A percentile compares a stretch with the other conserved stretches of the same genome.
phyloP scores from a whole-genome alignment of 2,329 filamentous ascomycete genomes.

The Stemphylium beticola region DNA sequence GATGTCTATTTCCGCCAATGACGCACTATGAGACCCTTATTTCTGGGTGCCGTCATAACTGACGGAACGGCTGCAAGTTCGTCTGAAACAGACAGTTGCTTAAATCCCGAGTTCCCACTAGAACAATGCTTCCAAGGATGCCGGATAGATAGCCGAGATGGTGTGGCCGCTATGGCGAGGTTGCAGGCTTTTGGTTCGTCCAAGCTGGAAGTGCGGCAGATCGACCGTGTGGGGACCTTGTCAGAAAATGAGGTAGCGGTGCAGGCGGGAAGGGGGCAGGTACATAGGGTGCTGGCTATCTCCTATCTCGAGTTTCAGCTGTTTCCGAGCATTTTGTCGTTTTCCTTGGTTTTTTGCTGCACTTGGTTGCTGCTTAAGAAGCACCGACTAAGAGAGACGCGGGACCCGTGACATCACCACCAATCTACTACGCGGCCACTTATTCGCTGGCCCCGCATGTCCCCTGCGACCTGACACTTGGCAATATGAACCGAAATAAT shows the following conservation, averaged over 20 bases:
- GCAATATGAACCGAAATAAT: slow-evolving; percentile 13
- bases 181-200: slow-evolving; percentile 11
- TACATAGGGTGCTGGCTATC: slow-evolving; percentile 12
- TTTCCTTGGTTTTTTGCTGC: background rate
- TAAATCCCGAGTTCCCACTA: slow-evolving; percentile 4
- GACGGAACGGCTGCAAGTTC: background rate
- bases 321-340: background rate
- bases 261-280: slow-evolving; percentile 1
- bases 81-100: slow-evolving; percentile 1
- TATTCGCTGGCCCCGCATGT: slow-evolving; percentile 8
- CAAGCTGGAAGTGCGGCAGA: slow-evolving; percentile 15
- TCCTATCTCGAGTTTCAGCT: slow-evolving; percentile 4
- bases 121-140: slow-evolving; percentile 1
- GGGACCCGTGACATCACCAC: slow-evolving; percentile 6
- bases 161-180: slow-evolving; percentile 16
- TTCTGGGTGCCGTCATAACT: background rate
- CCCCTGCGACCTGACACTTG: slow-evolving; percentile 11
- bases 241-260: slow-evolving; percentile 7
- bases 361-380: background rate
- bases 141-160: slow-evolving; percentile 20
- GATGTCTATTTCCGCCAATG: background rate
- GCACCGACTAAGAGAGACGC: background rate
- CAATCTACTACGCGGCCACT: background rate
- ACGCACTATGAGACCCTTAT: background rate
- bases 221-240: slow-evolving; percentile 9